These are phyloP conservation scores for Hyaloscypha variabilis DNA, from an alignment of 495 filamentous ascomycete species.

Conservation along the genomic window DNA sequence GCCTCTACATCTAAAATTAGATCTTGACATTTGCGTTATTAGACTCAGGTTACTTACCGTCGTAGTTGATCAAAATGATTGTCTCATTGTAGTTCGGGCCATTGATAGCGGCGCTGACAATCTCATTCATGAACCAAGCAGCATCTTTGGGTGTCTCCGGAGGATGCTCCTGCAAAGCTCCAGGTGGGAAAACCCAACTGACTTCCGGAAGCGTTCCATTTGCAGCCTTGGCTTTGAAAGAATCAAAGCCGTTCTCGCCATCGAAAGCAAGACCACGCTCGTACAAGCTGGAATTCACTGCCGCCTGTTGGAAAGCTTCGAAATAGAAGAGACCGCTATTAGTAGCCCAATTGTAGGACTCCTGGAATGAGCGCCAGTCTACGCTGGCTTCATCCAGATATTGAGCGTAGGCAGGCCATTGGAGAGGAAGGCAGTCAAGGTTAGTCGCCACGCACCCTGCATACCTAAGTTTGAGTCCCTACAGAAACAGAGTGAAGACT, in stretches of 20 bases:
- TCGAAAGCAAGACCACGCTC: background rate
- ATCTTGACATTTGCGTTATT: background rate
- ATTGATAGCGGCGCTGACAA: slow-evolving; percentile 3
- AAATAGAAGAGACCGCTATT: background rate
- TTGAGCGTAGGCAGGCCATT: background rate
- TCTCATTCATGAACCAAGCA: background rate
- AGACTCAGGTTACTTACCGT: background rate
- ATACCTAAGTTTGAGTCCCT: background rate
- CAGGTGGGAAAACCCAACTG: background rate
- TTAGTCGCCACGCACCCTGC: background rate
- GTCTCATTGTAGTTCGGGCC: slow-evolving; percentile 4
- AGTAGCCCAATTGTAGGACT: background rate
- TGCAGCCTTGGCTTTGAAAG: background rate
- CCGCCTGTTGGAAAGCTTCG: background rate
- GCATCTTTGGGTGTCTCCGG: background rate
- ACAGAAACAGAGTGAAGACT: background rate
- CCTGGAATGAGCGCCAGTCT: background rate
- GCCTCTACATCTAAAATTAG: background rate
- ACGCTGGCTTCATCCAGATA: background rate
- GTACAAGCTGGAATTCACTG: background rate
- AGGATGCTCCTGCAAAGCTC: slow-evolving; percentile 1
- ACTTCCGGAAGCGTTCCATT: slow-evolving; percentile 4
- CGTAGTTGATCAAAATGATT: background rate
- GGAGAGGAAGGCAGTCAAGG: background rate
- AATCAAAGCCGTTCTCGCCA: background rate